Percentiles rank a stretch among this genome's conserved stretches.
phyloP scores from a whole-genome alignment of 2,329 filamentous ascomycete genomes.

The Colletotrichum liaoningense region DNA sequence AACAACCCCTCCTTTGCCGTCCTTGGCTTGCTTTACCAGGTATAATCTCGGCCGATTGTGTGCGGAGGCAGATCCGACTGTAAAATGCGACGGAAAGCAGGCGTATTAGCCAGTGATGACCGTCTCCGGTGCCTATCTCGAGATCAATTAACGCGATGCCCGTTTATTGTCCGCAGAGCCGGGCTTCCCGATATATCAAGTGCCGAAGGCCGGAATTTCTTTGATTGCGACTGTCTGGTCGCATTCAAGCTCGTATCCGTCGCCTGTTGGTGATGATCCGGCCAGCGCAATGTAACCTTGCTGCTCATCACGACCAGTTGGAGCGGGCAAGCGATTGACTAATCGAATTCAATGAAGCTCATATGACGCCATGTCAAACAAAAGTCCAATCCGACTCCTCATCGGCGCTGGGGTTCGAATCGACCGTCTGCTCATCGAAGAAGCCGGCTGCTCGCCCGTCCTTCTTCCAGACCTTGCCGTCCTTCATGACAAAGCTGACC shows the following conservation, averaged over 20 bases:
- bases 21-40: not conserved
- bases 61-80: not conserved
- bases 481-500: slow-evolving; percentile 69
- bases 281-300: not conserved
- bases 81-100: not conserved
- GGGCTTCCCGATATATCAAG: not conserved
- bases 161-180: not conserved
- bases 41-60: not conserved
- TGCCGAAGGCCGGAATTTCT: not conserved
- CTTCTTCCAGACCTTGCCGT: slow-evolving; percentile 61
- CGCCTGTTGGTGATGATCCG: not conserved
- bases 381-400: slow-evolving; percentile 34
- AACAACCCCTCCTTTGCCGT: not conserved
- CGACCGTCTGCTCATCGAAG: not conserved
- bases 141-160: not conserved
- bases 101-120: no score
- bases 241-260: not conserved
- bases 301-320: not conserved
- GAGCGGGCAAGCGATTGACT: not conserved
- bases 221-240: not conserved
- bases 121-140: not conserved
- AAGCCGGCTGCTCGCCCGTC: slow-evolving; percentile 38
- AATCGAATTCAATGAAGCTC: slow-evolving; percentile 2
- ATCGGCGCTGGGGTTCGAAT: not conserved
- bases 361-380: slow-evolving; percentile 27